These are phyloP conservation scores for Ascobolus immersus DNA, from an alignment of 495 filamentous ascomycete species.

Conservation along the genomic window DNA sequence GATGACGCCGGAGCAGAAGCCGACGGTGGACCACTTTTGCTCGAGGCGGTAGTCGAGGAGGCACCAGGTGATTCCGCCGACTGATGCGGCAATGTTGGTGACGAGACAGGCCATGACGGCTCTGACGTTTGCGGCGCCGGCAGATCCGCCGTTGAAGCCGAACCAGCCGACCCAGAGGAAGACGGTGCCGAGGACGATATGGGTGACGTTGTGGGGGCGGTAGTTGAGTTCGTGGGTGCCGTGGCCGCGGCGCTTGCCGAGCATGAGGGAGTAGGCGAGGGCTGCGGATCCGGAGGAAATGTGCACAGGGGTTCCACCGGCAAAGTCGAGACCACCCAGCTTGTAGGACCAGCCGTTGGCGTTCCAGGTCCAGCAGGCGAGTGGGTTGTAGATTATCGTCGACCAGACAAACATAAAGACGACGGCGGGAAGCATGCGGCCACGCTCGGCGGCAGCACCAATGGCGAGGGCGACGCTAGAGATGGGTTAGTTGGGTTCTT, in stretches of 20 bases:
- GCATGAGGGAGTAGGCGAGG: constrained; percentile 58
- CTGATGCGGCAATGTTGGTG: constrained; percentile 53
- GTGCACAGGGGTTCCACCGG: constrained; percentile 88
- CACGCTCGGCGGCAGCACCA: constrained; percentile 76
- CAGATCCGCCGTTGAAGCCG: constrained; percentile 89
- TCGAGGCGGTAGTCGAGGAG: constrained; percentile 83
- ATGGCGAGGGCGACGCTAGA: constrained; percentile 63
- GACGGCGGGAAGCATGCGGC: constrained; percentile 77
- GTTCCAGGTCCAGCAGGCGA: constrained; percentile 99
- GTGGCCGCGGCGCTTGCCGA: constrained; percentile 47
- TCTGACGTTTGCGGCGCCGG: constrained; percentile 69
- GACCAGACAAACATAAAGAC: constrained; percentile 95
- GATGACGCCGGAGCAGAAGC: constrained; percentile 86
- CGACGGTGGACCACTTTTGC: constrained; percentile 88
- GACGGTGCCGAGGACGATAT: constrained; percentile 87
- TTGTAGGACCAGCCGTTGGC: constrained; percentile 53
- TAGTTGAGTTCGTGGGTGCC: constrained; percentile 77
- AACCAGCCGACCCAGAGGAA: constrained; percentile 99
- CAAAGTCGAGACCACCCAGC: constrained; percentile 81
- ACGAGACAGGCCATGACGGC: constrained; percentile 51
- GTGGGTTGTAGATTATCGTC: constrained; percentile 80
- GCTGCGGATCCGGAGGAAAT: constrained; percentile 78
- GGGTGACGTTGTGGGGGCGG: constrained; percentile 91
- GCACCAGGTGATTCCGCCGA: constrained; percentile 88
- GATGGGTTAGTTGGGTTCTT: not conserved